These are phyloP conservation scores for Trichoderma sp. DNA, from an alignment of 2,329 filamentous ascomycete genomes.

Conservation along the genomic window DNA sequence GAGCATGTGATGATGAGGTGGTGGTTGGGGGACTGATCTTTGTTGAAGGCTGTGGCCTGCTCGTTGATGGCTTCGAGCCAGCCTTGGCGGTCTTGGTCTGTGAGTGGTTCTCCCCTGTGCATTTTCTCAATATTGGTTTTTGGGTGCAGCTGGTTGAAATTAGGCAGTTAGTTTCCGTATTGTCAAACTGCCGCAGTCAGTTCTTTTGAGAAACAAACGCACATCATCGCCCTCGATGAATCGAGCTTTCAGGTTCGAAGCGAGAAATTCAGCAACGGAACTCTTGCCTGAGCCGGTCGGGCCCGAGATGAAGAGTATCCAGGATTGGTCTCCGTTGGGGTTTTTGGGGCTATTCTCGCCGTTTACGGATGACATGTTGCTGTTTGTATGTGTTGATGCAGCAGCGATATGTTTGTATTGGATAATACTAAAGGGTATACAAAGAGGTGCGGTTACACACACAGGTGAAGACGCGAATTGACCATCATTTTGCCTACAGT, in stretches of 20 bases:
- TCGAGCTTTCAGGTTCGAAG: background rate
- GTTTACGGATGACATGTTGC: background rate
- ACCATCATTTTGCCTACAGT: too few relatives aligned
- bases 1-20: constrained; percentile 16
- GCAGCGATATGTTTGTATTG: background rate
- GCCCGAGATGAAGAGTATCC: constrained; percentile 1
- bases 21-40: background rate
- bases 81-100: constrained; percentile 9
- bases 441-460: too few relatives aligned
- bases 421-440: too few relatives aligned
- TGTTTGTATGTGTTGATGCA: background rate
- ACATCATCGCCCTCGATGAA: constrained; percentile 18
- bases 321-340: background rate
- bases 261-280: constrained; percentile 6
- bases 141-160: background rate
- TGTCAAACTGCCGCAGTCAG: background rate
- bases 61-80: constrained; percentile 18
- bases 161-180: too few relatives aligned
- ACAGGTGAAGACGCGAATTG: too few relatives aligned
- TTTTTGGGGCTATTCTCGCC: background rate
- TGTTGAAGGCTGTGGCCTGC: constrained; percentile 12
- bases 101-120: constrained; percentile 9
- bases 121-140: constrained; percentile 22
- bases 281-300: constrained; percentile 8
- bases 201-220: background rate